Conservation (phyloP, 2,329 filamentous ascomycete genomes). For the Talaromyces verruculosus region DNA sequence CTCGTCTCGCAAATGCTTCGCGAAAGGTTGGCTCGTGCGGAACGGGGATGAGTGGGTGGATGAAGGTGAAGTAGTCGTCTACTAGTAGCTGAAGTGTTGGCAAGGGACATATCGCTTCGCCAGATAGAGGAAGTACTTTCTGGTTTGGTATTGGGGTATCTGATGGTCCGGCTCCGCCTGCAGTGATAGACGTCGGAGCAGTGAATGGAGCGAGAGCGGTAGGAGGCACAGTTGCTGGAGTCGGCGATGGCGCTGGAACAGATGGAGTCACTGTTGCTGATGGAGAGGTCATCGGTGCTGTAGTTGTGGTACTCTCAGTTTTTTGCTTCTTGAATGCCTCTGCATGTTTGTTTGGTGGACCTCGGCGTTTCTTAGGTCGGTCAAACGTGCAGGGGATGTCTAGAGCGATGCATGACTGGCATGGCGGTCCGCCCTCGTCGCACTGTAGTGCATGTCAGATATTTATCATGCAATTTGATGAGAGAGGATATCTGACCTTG, state of each 20-base stretch:
- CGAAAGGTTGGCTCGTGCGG: conserved; percentile 51
- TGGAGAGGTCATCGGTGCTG: background rate
- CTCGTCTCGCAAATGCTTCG: conserved; percentile 43
- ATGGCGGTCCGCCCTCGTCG: conserved; percentile 66
- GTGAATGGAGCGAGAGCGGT: background rate
- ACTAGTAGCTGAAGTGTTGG: conserved; percentile 42
- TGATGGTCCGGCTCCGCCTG: background rate
- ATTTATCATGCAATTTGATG: background rate
- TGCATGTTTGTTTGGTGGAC: conserved; percentile 65
- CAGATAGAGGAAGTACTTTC: conserved; percentile 48
- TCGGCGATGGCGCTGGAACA: background rate
- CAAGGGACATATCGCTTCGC: conserved; percentile 48
- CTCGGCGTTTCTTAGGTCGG: conserved; percentile 61
- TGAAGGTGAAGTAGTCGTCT: conserved; percentile 51
- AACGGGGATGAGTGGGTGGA: conserved; percentile 48
- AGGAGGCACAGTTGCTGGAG: background rate
- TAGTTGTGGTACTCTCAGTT: conserved; percentile 36
- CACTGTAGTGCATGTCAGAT: conserved; percentile 47
- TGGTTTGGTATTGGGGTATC: background rate
- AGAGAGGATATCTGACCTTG: conserved; percentile 43
- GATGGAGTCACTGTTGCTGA: background rate
- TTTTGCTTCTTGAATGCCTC: conserved; percentile 64
- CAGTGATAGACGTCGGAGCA: background rate
- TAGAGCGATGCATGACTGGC: conserved; percentile 62
- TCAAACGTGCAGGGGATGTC: conserved; percentile 69